phyloP scores from a whole-genome alignment of 2,329 filamentous ascomycete genomes.

The Colletotrichum tropicicola region DNA sequence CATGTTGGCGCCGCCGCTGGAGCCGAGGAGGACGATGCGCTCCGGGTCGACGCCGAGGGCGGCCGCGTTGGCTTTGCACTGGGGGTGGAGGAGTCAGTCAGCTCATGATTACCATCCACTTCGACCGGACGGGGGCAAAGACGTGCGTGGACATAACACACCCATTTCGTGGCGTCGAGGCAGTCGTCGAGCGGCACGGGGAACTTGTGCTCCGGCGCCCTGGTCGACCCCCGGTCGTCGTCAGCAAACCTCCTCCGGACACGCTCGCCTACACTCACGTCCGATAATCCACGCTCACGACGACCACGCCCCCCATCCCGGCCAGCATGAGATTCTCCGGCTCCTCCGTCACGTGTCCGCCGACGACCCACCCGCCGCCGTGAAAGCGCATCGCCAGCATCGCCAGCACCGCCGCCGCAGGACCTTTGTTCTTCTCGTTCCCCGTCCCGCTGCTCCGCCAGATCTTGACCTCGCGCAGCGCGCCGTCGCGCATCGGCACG shows the following conservation, averaged over 20 bases:
- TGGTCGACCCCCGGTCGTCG: slow-evolving; percentile 24
- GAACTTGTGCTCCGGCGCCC: slow-evolving; percentile 47
- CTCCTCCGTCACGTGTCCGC: slow-evolving; percentile 43
- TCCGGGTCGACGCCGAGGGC: slow-evolving; percentile 42
- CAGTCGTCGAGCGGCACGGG: slow-evolving; percentile 45
- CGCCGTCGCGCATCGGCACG: slow-evolving; percentile 43
- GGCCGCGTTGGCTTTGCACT: slow-evolving; percentile 41
- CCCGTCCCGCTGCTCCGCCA: slow-evolving; percentile 39
- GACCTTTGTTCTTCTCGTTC: not conserved
- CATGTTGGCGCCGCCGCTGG: slow-evolving; percentile 46
- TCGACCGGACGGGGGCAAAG: too few relatives aligned
- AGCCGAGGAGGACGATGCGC: slow-evolving; percentile 45
- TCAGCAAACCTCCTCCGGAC: slow-evolving; percentile 22
- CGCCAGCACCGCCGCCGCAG: slow-evolving; percentile 25
- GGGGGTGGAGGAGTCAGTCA: not conserved
- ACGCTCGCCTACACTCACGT: slow-evolving; percentile 35
- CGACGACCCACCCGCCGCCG: slow-evolving; percentile 46
- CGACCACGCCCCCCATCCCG: slow-evolving; percentile 41
- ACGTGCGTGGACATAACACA: slow-evolving; percentile 19
- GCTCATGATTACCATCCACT: too few relatives aligned
- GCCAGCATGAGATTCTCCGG: slow-evolving; percentile 45
- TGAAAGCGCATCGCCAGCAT: slow-evolving; percentile 44
- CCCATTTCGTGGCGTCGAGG: slow-evolving; percentile 48
- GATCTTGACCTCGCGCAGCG: slow-evolving; percentile 44
- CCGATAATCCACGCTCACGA: slow-evolving; percentile 48